Conservation (phyloP, 2,329 filamentous ascomycete species). For the Chaetomium globosum region DNA sequence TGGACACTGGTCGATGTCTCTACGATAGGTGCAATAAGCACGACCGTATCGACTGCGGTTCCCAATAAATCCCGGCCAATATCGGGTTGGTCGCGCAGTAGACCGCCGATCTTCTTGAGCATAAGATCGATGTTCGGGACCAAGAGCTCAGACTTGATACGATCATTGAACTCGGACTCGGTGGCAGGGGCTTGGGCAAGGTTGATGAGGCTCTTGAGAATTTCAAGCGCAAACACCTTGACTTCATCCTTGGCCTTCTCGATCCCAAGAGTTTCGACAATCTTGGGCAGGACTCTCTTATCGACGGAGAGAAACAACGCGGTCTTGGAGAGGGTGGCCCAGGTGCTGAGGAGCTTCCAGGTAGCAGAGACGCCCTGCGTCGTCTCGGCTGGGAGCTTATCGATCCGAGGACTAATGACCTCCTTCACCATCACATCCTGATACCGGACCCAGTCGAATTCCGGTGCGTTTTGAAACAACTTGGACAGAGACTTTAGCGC, state of each 20-base stretch:
- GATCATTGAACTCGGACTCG: constrained; percentile 59
- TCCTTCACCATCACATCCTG: constrained; percentile 71
- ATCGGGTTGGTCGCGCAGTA: constrained; percentile 61
- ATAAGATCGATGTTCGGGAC: constrained; percentile 61
- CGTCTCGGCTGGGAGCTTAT: constrained; percentile 79
- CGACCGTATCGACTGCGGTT: constrained; percentile 75
- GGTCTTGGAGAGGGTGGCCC: constrained; percentile 69
- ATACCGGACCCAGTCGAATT: constrained; percentile 73
- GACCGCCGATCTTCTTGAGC: constrained; percentile 66
- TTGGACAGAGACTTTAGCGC: constrained; percentile 82
- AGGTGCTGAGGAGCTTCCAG: constrained; percentile 77
- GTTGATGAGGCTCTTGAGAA: constrained; percentile 70
- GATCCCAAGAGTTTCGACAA: constrained; percentile 72
- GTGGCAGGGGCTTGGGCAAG: constrained; percentile 58
- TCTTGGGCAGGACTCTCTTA: constrained; percentile 65
- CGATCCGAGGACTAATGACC: constrained; percentile 74
- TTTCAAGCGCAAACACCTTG: constrained; percentile 75
- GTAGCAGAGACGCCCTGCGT: constrained; percentile 85
- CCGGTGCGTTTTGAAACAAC: constrained; percentile 72
- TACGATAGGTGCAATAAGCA: constrained; percentile 73
- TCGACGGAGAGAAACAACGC: constrained; percentile 67
- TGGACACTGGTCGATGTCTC: constrained; percentile 68
- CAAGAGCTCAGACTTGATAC: constrained; percentile 60
- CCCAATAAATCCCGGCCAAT: constrained; percentile 75
- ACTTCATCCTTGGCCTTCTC: constrained; percentile 75